Conservation (phyloP, 345 rosid species). For the Raphanus sativus region DNA sequence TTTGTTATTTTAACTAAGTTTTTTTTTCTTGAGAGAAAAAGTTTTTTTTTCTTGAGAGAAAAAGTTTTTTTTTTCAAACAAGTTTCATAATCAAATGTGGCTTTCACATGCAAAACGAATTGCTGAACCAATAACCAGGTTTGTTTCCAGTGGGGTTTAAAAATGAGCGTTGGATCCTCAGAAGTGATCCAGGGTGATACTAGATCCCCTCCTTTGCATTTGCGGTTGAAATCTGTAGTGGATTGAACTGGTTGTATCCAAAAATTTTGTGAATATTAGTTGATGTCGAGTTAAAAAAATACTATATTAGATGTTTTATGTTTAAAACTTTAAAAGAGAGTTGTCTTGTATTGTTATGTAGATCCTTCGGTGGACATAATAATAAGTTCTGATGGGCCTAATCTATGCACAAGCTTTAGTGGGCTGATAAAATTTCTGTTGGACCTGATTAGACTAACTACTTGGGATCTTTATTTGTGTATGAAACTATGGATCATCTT, state of each 20-base stretch:
- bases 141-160: too few species aligned
- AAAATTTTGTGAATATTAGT: too few species aligned
- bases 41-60: too few species aligned
- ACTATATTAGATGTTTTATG: too few species aligned
- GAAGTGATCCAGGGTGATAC: too few species aligned
- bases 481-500: neutral
- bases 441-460: neutral
- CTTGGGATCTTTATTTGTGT: neutral
- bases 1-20: neutral
- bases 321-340: neutral
- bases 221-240: too few species aligned
- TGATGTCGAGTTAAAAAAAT: too few species aligned
- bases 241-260: too few species aligned
- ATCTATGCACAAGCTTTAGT: neutral
- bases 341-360: neutral
- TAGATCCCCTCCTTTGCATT: too few species aligned
- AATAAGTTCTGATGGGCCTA: neutral
- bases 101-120: neutral
- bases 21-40: too few species aligned
- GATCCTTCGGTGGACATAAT: neutral
- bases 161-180: too few species aligned
- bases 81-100: neutral
- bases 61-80: too few species aligned
- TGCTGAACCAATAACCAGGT: neutral
- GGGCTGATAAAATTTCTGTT: neutral